phyloP scores from a whole-genome alignment of 169 alveolate genomes.

The Cryptosporidium parvum region DNA sequence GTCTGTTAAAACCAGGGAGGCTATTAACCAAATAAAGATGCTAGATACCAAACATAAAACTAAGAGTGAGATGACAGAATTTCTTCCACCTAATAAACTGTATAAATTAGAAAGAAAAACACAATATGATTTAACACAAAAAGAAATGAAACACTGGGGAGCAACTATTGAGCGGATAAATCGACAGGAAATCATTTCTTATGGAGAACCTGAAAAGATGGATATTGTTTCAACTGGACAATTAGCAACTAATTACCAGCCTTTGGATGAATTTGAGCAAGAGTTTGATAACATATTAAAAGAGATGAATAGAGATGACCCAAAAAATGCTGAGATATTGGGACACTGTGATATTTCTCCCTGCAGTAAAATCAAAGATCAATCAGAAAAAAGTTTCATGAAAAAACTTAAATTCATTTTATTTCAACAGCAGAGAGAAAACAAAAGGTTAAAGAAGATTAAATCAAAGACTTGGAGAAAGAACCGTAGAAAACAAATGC shows the following conservation, averaged over 20 bases:
- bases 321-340: neutral
- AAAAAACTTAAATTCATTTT: conserved; percentile 77
- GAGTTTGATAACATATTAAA: conserved; percentile 69
- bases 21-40: conserved; percentile 17
- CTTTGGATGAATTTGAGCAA: conserved; percentile 82
- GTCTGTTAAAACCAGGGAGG: conserved; percentile 23
- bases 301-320: neutral
- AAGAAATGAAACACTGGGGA: conserved; percentile 81
- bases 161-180: conserved; percentile 77
- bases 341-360: conserved; percentile 12
- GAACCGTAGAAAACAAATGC: conserved; percentile 78
- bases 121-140: conserved; percentile 77
- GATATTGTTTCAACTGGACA: conserved; percentile 68
- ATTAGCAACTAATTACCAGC: conserved; percentile 75
- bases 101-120: conserved; percentile 78
- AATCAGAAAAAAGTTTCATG: conserved; percentile 49
- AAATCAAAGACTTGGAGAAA: conserved; percentile 84
- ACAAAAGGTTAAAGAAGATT: conserved; percentile 81
- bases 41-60: conserved; percentile 5
- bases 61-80: conserved; percentile 17
- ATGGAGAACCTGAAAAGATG: conserved; percentile 70
- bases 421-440: conserved; percentile 79
- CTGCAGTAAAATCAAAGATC: conserved; percentile 45
- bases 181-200: conserved; percentile 53
- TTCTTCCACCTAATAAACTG: conserved; percentile 76